Base-by-base conservation (phyloP, 2,329 filamentous ascomycete genomes). In the Fonsecaea erecta region DNA sequence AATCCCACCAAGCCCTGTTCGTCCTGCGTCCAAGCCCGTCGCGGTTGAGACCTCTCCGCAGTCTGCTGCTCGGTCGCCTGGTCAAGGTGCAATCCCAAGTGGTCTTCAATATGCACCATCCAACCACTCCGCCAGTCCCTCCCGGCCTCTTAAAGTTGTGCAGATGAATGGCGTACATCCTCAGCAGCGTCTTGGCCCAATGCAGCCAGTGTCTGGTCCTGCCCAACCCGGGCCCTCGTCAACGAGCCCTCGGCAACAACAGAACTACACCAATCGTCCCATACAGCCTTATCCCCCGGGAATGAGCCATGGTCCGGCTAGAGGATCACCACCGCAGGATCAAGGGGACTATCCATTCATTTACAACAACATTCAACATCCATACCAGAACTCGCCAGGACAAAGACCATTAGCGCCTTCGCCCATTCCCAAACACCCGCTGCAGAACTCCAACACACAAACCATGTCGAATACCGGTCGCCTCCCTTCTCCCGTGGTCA, bases 401-500 rank as follows among this genome's bases (percentile, higher is more conserved):
- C 71, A 74, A 52, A 68, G 72, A 67, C 74, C 70, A 43, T 77
- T 74, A 54, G 75, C 76, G 52, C 71, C 70, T 0, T 68, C 74
- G 53, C 69, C 68, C 24, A 56, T 52, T 61, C 67, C 75, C 61
- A 78, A 77, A 40, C 78, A 78, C n/a, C 75, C 77, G 18, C 80
- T 79, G 48, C 77, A 81, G 61, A 78, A 78, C 6, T 74, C 76
- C 24, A 21, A 30, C n/a, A 34, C 56, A 16, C 59, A 60, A n/a
- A 51, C 75, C 73, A 54, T 74, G 72, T 35, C 70, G 53, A 26
- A 71, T 75, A 54, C 54, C 32, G 58, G 61, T 6, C 63, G 68
- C 8, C 66, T 73, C 35, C 72, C 74, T 14, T 80, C 79, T 7
- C 78, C 79, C 18, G 76, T 81, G 21, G 76, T 81, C 53, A 81